phyloP scores from a whole-genome alignment of 495 filamentous ascomycete species.

The Lasiosphaeria miniovina region DNA sequence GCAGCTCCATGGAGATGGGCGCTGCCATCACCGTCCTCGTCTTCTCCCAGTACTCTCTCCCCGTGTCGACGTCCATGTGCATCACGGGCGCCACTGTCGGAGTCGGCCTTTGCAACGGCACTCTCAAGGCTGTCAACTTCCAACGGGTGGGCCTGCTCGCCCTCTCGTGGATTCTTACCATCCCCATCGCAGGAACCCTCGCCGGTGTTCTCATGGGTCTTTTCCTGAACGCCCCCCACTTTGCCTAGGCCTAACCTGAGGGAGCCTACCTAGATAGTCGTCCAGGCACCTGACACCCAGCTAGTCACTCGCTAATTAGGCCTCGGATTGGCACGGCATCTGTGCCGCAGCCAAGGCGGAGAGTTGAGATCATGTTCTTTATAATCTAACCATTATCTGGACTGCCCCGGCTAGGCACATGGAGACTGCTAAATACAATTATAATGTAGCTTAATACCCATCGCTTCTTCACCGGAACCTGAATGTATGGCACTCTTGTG shows the following conservation, averaged over 20 bases:
- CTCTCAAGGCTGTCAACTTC: constrained; percentile 58
- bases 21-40: constrained; percentile 64
- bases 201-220: constrained; percentile 57
- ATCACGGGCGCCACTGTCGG: constrained; percentile 62
- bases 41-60: constrained; percentile 39
- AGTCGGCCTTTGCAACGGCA: constrained; percentile 61
- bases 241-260: not conserved
- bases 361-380: too few relatives aligned
- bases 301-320: too few relatives aligned
- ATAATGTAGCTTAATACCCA: too few relatives aligned
- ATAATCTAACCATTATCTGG: too few relatives aligned
- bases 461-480: too few relatives aligned
- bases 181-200: constrained; percentile 56
- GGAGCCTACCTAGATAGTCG: too few relatives aligned
- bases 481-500: too few relatives aligned
- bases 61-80: constrained; percentile 61
- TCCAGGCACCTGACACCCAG: too few relatives aligned
- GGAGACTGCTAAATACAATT: too few relatives aligned
- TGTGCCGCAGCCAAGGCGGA: too few relatives aligned
- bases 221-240: constrained; percentile 54
- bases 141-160: constrained; percentile 55
- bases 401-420: too few relatives aligned
- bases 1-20: constrained; percentile 65
- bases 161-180: constrained; percentile 56
- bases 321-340: too few relatives aligned